Conservation (phyloP, 2,329 filamentous ascomycete genomes). For the Talaromyces sp. region DNA sequence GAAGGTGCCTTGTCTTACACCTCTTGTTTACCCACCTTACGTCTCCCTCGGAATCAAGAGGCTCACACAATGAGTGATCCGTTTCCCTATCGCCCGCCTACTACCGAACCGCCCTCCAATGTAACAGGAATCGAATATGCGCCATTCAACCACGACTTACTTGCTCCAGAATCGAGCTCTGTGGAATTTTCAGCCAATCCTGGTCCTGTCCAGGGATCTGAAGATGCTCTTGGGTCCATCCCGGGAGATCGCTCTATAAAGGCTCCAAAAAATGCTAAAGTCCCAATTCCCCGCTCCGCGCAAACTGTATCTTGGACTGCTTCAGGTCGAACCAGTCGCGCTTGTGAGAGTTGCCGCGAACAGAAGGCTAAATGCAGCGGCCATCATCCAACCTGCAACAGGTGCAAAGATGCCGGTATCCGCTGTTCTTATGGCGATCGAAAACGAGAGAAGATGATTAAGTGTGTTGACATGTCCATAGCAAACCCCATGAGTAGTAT, state of each 20-base stretch:
- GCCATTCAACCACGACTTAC: slow-evolving; percentile 16
- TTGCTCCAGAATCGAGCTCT: slow-evolving; percentile 6
- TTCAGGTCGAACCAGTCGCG: slow-evolving; percentile 39
- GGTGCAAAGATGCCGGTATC: slow-evolving; percentile 46
- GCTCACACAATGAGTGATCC: slow-evolving; percentile 11
- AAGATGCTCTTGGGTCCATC: slow-evolving; percentile 13
- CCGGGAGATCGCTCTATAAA: slow-evolving; percentile 18
- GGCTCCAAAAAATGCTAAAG: slow-evolving; percentile 38
- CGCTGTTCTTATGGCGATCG: slow-evolving; percentile 48
- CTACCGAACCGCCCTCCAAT: slow-evolving; percentile 7
- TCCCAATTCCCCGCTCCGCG: slow-evolving; percentile 33
- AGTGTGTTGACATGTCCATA: slow-evolving; percentile 33
- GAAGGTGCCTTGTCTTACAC: background rate
- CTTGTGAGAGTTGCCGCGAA: slow-evolving; percentile 50
- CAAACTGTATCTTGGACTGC: slow-evolving; percentile 26
- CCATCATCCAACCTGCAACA: slow-evolving; percentile 45
- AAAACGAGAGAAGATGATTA: slow-evolving; percentile 47
- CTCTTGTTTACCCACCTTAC: background rate
- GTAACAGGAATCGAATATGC: slow-evolving; percentile 8
- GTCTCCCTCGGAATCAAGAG: background rate
- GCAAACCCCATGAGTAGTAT: slow-evolving; percentile 4
- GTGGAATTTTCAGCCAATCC: slow-evolving; percentile 16
- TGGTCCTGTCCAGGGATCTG: slow-evolving; percentile 17
- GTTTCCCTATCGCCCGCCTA: slow-evolving; percentile 1
- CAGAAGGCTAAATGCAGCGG: slow-evolving; percentile 52